Base-by-base conservation (phyloP, 78 protist genomes). In the Monosiga brevicollis region DNA sequence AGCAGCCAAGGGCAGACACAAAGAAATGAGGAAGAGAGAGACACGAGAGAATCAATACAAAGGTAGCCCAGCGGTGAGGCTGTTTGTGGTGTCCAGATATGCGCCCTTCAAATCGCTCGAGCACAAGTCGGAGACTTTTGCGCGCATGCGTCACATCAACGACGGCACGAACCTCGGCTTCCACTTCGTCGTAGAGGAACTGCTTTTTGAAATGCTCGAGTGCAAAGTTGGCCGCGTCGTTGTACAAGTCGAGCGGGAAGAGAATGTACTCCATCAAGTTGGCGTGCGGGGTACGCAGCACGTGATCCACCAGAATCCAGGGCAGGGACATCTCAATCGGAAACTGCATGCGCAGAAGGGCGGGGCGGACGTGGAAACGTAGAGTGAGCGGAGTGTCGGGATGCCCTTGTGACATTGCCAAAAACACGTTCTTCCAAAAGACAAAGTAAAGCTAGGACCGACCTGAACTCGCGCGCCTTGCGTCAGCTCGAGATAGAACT, bases 311-410 rank as follows among this genome's bases (percentile, higher is more conserved):
- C 26, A 94, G 85, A 38, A 94, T 88, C 95, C 95, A 94, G 3
- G 97, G 96, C 32, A 94, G 75, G 0, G 96, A 94, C 73, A 90
- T 83, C 38, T 93, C 94, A 37, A 93, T 92, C 38, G 97, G 97
- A 86, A 94, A 94, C 86, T 94, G 90, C 37, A 3, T 9, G 32
- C 9, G 70, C 70, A 54, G 20, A 22, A 54, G 70, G 70, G n/a
- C n/a, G n/a, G n/a, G n/a, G n/a, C n/a, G n/a, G n/a, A n/a, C n/a
- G n/a, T n/a, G n/a, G n/a, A n/a, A n/a, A n/a, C n/a, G n/a, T n/a
- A n/a, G n/a, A n/a, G n/a, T n/a, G n/a, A n/a, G n/a, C n/a, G n/a
- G n/a, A n/a, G n/a, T 54, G 70, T 15, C 6, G 70, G 6, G 70
- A 15, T 49, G 62, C 62, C 62, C 62, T 20, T 49, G 6, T 15